Base-by-base conservation (phyloP, 331 rosid genomes). In the Quercus phellos region DNA sequence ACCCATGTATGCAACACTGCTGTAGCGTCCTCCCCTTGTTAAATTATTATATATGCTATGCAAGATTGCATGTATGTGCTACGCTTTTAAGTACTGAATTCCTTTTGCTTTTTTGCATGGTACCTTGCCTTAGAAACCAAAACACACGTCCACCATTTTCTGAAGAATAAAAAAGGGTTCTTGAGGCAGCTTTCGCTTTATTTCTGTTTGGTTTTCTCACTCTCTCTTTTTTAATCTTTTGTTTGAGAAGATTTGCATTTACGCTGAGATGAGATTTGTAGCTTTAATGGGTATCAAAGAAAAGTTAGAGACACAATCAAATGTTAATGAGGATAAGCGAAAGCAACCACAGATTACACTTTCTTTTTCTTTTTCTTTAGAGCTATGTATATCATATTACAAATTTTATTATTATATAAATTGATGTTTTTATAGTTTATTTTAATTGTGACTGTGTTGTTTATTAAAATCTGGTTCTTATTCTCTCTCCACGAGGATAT, bases 161-260 rank as follows among this genome's bases (percentile, higher is more conserved):
- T 78, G 46, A 67, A 82, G 75, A 82, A 82, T 69, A 78, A 84
- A 88, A 83, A 88, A 83, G 90, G 82, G 90, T 88, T 88, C 82
- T 70, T 55, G 81, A 60, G 79, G 79, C 93, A 90, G 91, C 93
- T 90, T 90, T 89, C 85, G 79, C 92, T 89, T 87, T 91, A 75
- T 79, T 64, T 56, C 70, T 82, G 66, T 76, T 80, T 80, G 85
- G 72, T 81, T 75, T 83, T 84, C 87, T 76, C 67, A 83, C 85
- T 83, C 85, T 90, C 75, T 61, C 46, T 76, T 51, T 64, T 78
- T 83, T 86, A 63, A 80, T 77, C 82, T 81, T 68, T 80, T 63
- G 80, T 78, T 76, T 78, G 32, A 11, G 22, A 17, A 64, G 70
- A 70, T 63, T 70, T 77, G 79, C 19, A 27, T 42, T 51, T 79